A percentile compares a stretch with the other conserved stretches of the same genome.
phyloP scores from a whole-genome alignment of 192 early-diverging fungal species.

The Umbelopsis ramanniana region DNA sequence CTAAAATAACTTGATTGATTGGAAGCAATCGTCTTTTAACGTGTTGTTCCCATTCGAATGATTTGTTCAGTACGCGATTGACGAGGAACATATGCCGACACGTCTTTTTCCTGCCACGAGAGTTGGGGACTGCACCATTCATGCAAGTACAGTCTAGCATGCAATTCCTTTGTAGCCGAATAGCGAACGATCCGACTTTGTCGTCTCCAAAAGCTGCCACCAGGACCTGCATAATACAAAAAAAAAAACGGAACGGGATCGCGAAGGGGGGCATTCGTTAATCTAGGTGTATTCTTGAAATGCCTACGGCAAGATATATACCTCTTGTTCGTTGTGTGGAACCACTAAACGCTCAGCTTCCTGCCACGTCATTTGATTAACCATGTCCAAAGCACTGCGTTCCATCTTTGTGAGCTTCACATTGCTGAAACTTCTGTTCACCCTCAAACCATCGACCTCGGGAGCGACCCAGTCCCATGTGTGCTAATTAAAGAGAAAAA shows the following conservation, averaged over 20 bases:
- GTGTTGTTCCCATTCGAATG: slow-evolving; percentile 21
- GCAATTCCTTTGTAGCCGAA: background rate
- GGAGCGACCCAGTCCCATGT: slow-evolving; percentile 15
- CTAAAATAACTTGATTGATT: slow-evolving; percentile 16
- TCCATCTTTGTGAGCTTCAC: slow-evolving; percentile 20
- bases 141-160: slow-evolving; percentile 4
- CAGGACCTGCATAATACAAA: background rate
- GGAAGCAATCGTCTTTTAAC: background rate
- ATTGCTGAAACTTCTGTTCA: slow-evolving; percentile 4
- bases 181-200: background rate
- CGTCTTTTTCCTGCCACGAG: slow-evolving; percentile 8
- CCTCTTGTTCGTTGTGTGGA: slow-evolving; percentile 16
- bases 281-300: background rate
- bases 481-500: background rate
- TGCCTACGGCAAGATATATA: background rate
- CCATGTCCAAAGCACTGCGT: background rate
- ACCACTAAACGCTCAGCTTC: background rate
- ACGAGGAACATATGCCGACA: slow-evolving; percentile 17
- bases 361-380: slow-evolving; percentile 4
- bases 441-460: background rate
- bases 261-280: background rate
- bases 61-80: slow-evolving; percentile 13
- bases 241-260: background rate
- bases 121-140: background rate
- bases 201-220: slow-evolving; percentile 1